Evolutionary conservation across 768 basidiomycete species (phyloP).

Genomic region (Lactarius indigo): DNA sequence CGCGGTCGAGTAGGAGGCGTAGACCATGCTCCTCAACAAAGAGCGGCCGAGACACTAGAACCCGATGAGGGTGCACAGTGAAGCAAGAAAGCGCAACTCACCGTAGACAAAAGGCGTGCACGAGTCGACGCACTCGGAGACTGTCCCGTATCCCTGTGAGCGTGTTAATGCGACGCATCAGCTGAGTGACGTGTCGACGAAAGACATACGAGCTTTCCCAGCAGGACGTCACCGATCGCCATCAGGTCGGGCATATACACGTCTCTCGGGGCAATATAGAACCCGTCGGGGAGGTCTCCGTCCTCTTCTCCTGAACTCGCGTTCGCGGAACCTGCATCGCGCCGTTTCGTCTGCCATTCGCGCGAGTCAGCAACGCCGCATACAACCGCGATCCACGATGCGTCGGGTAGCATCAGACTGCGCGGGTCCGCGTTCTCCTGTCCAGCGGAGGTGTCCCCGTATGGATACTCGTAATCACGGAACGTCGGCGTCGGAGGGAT

Average conservation of each 20-base stretch:
- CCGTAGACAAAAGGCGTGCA: conserved; percentile 78
- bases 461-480: conserved; percentile 25
- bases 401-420: conserved; percentile 53
- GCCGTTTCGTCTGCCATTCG: conserved; percentile 40
- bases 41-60: conserved; percentile 65
- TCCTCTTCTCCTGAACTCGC: conserved; percentile 31
- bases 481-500: conserved; percentile 29
- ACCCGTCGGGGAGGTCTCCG: conserved; percentile 54
- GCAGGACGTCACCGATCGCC: conserved; percentile 65
- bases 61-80: background rate
- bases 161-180: conserved; percentile 5
- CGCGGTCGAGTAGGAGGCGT: conserved; percentile 54
- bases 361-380: conserved; percentile 66
- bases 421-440: conserved; percentile 29
- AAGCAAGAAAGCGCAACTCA: conserved; percentile 30
- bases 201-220: conserved; percentile 69
- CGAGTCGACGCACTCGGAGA: conserved; percentile 73
- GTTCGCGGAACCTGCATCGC: conserved; percentile 24
- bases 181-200: background rate
- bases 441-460: conserved; percentile 15
- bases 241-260: conserved; percentile 84
- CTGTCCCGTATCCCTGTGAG: conserved; percentile 74
- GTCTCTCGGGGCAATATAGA: conserved; percentile 72
- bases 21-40: conserved; percentile 82
- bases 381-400: conserved; percentile 74